These are phyloP conservation scores for Aspergillus homomorphus DNA, from an alignment of 495 filamentous ascomycete genomes.

Conservation along the genomic window DNA sequence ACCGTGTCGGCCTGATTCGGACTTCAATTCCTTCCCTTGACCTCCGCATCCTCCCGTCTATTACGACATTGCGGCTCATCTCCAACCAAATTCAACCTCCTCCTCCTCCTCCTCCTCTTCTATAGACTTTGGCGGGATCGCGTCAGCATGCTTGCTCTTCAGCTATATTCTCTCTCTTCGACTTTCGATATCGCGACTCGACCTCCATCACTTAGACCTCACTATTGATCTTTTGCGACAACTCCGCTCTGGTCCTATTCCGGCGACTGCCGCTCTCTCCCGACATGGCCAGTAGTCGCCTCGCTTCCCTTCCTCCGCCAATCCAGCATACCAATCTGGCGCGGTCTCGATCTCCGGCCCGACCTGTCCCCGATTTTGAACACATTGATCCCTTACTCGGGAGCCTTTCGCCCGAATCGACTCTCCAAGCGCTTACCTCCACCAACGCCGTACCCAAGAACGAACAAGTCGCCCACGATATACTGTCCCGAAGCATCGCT, in stretches of 20 bases:
- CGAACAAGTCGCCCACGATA: slow-evolving; percentile 43
- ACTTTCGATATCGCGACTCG: slow-evolving; percentile 18
- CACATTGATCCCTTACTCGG: slow-evolving; percentile 50
- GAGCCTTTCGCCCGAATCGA: slow-evolving; percentile 54
- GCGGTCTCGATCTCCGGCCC: slow-evolving; percentile 27
- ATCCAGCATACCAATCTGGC: slow-evolving; percentile 30
- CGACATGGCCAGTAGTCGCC: slow-evolving; percentile 39
- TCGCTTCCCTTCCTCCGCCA: slow-evolving; percentile 26
- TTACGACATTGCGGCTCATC: slow-evolving; percentile 2
- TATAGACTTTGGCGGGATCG: slow-evolving; percentile 17
- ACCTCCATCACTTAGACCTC: slow-evolving; percentile 21
- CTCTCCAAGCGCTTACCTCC: slow-evolving; percentile 50
- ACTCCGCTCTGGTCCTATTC: background rate
- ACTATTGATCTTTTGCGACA: slow-evolving; percentile 13
- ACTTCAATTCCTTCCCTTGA: background rate
- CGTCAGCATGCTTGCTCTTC: slow-evolving; percentile 32
- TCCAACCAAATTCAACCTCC: background rate
- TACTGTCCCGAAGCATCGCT: slow-evolving; percentile 63
- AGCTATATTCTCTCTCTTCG: slow-evolving; percentile 16
- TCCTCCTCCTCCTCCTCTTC: slow-evolving; percentile 1
- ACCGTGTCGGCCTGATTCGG: background rate
- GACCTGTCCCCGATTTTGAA: slow-evolving; percentile 29
- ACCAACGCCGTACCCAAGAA: slow-evolving; percentile 55
- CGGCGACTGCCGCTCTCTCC: slow-evolving; percentile 39
- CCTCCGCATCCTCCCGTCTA: slow-evolving; percentile 2